These are phyloP conservation scores for Trichoderma sp. DNA, from an alignment of 2,329 filamentous ascomycete genomes.

Conservation along the genomic window DNA sequence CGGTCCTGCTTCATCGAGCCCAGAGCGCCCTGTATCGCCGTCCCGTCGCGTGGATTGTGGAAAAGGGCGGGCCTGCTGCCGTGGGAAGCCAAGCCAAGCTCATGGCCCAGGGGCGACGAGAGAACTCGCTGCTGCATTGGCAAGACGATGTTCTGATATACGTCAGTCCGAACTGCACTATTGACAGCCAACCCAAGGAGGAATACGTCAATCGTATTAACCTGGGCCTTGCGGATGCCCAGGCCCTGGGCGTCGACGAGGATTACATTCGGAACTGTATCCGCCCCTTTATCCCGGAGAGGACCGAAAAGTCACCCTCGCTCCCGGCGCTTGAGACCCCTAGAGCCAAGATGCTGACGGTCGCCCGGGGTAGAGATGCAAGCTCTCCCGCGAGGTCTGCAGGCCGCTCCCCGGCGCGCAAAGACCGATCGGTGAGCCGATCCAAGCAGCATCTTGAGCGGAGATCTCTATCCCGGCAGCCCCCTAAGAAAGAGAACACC, in stretches of 20 bases:
- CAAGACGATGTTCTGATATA: conserved; percentile 45
- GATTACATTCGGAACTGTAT: conserved; percentile 45
- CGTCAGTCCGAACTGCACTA: conserved; percentile 40
- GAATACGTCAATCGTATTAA: conserved; percentile 49
- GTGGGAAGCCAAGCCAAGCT: conserved; percentile 34
- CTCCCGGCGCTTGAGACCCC: conserved; percentile 9
- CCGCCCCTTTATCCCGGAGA: conserved; percentile 42
- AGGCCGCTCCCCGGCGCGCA: conserved; percentile 35
- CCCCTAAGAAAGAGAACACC: conserved; percentile 13
- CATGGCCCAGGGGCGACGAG: conserved; percentile 28
- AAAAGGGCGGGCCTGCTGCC: conserved; percentile 40
- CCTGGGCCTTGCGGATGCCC: conserved; percentile 43
- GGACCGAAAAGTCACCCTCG: not conserved
- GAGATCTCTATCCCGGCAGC: conserved; percentile 18
- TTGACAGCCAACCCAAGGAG: conserved; percentile 42
- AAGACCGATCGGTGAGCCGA: conserved; percentile 31
- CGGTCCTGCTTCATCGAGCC: conserved; percentile 41
- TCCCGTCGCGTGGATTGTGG: conserved; percentile 44
- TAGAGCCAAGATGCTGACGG: conserved; percentile 11
- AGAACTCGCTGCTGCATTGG: conserved; percentile 34
- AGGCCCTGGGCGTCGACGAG: conserved; percentile 40
- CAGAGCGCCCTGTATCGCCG: conserved; percentile 42
- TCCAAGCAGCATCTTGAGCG: conserved; percentile 25
- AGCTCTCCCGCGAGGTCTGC: conserved; percentile 30
- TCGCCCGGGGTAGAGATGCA: conserved; percentile 26